Evolutionary conservation across 495 filamentous ascomycete species (phyloP).

Genomic region (Penicillium waksmanii): DNA sequence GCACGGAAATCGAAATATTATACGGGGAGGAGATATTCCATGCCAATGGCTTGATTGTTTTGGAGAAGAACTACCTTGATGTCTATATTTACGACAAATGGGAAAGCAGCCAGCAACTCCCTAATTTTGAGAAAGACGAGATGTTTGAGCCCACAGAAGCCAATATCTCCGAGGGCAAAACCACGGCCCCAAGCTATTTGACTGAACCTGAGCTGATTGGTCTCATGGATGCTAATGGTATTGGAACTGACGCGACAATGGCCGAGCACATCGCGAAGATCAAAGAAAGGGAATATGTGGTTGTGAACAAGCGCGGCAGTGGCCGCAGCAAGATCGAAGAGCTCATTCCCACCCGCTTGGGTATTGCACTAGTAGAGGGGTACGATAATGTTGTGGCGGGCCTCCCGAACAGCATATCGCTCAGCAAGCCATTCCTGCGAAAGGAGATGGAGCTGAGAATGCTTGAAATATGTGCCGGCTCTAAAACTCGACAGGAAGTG

Average conservation of each 20-base stretch:
- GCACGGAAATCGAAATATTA: conserved; percentile 79
- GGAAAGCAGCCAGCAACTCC: conserved; percentile 83
- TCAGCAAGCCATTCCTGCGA: conserved; percentile 94
- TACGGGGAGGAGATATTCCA: conserved; percentile 86
- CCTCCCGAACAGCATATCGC: conserved; percentile 73
- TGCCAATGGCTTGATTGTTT: conserved; percentile 80
- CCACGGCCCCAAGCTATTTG: conserved; percentile 78
- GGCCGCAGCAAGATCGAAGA: conserved; percentile 68
- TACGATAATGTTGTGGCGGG: conserved; percentile 80
- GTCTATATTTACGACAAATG: conserved; percentile 97
- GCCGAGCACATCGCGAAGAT: conserved; percentile 97
- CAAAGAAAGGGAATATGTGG: conserved; percentile 84
- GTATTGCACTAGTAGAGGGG: conserved; percentile 87
- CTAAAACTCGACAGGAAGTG: conserved; percentile 69
- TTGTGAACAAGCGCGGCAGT: conserved; percentile 59
- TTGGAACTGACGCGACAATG: conserved; percentile 98
- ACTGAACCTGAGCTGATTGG: conserved; percentile 97
- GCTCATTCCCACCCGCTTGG: conserved; percentile 88
- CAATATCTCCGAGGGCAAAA: conserved; percentile 85
- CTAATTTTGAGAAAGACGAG: conserved; percentile 76
- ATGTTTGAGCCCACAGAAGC: conserved; percentile 87
- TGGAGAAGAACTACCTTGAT: conserved; percentile 89
- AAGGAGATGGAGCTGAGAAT: conserved; percentile 97
- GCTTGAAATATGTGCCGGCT: conserved; percentile 94
- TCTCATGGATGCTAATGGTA: conserved; percentile 98